These are phyloP conservation scores for Candida oleophila DNA, from an alignment of 805 yeast genomes.

Conservation along the genomic window DNA sequence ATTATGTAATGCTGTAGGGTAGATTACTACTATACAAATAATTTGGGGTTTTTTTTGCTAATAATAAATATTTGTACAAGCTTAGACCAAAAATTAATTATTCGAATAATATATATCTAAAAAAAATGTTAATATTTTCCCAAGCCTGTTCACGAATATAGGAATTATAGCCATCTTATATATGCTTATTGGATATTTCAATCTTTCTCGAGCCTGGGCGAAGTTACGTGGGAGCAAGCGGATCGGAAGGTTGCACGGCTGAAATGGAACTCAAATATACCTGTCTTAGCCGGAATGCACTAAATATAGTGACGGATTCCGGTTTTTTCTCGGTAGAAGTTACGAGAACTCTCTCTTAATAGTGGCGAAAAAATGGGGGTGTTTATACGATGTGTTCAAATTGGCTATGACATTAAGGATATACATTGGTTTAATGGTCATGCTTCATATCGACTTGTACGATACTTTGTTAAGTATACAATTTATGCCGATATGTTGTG, in stretches of 20 bases:
- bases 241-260: slow-evolving; percentile 4
- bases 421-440: too few relatives aligned
- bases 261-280: slow-evolving; percentile 1
- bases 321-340: neutral
- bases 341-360: neutral
- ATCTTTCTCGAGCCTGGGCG: slow-evolving; percentile 1
- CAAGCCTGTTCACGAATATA: too few relatives aligned
- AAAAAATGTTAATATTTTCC: too few relatives aligned
- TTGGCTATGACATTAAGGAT: too few relatives aligned
- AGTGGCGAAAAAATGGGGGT: neutral
- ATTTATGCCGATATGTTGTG: too few relatives aligned
- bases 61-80: too few relatives aligned
- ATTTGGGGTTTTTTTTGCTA: neutral
- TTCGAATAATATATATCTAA: too few relatives aligned
- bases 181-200: neutral
- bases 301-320: slow-evolving; percentile 1
- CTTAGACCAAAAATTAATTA: too few relatives aligned
- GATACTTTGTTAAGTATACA: too few relatives aligned
- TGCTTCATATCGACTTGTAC: too few relatives aligned
- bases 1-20: neutral
- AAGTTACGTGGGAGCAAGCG: slow-evolving; percentile 1
- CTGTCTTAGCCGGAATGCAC: neutral
- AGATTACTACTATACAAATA: neutral
- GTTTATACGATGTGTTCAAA: too few relatives aligned
- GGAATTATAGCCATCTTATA: too few relatives aligned